Evolutionary conservation across 2,329 filamentous ascomycete genomes (phyloP), one percentile per base, ranked within the genome.

Genomic region (Ceratocystis colombiana): DNA sequence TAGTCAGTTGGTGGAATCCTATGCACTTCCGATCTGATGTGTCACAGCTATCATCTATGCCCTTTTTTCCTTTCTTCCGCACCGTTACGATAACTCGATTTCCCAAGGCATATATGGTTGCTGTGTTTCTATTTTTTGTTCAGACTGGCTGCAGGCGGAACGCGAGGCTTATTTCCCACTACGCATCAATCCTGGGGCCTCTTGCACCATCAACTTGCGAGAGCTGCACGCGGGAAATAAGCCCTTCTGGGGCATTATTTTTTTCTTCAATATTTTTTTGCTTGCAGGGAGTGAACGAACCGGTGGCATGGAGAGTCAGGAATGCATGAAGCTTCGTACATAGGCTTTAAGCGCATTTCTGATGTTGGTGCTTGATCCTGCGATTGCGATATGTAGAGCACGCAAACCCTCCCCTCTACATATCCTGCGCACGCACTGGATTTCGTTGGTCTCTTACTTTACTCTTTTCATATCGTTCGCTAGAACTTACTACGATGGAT

Each of bases 181-280:
- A 50, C n/a, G 7, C 20, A 50, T 41, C 37, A 41, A 53, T 30
- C 28, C 53, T 33, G 15, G 28, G 53, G 53, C 28, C 28, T 50
- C n/a, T 17, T 28, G 30, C 25, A 57, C 53, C 12, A 33, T 33
- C 3, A 30, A 28, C 17, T 12, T 17, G 22, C 17, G n/a, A 53
- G 53, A 15, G 12, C 22, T 33, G 53, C 28, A 57, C 2, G 7
- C 17, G 25, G 28, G 62, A 68, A 65, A 59, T 68, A 68, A 62
- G 66, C 66, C 66, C 66, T 68, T 68, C 64, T 68, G 64, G 66
- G 66, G 66, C 66, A 28, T 48, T 48, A 53, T 48, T 41, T 62
- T 63, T 61, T 25, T 62, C 30, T 50, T 25, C 46, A 44, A 50
- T 50, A 50, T 57, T n/a, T 25, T 30, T 57, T 57, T 57, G 53